Evolutionary conservation across 1,139 yeast species (phyloP).

Genomic region (Geotrichum histeridarum): DNA sequence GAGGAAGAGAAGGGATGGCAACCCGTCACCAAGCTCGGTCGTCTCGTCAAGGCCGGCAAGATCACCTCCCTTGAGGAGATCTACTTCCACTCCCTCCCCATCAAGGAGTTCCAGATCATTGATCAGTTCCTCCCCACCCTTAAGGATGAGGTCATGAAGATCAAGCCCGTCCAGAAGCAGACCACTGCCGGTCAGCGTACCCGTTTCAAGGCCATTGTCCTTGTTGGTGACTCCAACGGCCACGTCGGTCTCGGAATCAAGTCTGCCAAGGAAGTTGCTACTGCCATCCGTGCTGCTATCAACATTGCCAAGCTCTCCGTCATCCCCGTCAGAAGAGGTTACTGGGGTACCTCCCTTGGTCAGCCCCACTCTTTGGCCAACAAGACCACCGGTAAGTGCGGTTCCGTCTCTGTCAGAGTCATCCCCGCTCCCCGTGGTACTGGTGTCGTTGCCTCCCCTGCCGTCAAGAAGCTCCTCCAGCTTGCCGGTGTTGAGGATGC

Average conservation of each 20-base stretch:
- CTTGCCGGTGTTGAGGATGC: slow-evolving; percentile 99
- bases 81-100: slow-evolving; percentile 98
- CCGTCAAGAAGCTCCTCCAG: slow-evolving; percentile 97
- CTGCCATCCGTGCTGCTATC: slow-evolving; percentile 99
- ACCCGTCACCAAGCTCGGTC: slow-evolving; percentile 99
- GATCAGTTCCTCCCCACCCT: slow-evolving; percentile 94
- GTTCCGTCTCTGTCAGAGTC: slow-evolving; percentile 96
- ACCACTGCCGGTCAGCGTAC: slow-evolving; percentile 99
- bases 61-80: slow-evolving; percentile 94
- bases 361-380: slow-evolving; percentile 97
- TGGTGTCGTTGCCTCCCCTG: slow-evolving; percentile 99
- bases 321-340: slow-evolving; percentile 99
- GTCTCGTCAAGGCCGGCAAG: slow-evolving; percentile 99
- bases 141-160: slow-evolving; percentile 99
- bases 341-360: slow-evolving; percentile 99
- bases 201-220: slow-evolving; percentile 99
- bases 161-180: slow-evolving; percentile 99
- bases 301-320: slow-evolving; percentile 97
- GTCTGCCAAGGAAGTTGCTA: slow-evolving; percentile 99
- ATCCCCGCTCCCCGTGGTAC: slow-evolving; percentile 99
- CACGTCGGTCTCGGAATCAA: slow-evolving; percentile 99
- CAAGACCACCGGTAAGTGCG: slow-evolving; percentile 99
- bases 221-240: slow-evolving; percentile 99
- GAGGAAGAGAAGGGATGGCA: slow-evolving; percentile 98
- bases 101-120: slow-evolving; percentile 98